phyloP scores from a whole-genome alignment of 495 filamentous ascomycete genomes.

The Aspergillus bridgeri region DNA sequence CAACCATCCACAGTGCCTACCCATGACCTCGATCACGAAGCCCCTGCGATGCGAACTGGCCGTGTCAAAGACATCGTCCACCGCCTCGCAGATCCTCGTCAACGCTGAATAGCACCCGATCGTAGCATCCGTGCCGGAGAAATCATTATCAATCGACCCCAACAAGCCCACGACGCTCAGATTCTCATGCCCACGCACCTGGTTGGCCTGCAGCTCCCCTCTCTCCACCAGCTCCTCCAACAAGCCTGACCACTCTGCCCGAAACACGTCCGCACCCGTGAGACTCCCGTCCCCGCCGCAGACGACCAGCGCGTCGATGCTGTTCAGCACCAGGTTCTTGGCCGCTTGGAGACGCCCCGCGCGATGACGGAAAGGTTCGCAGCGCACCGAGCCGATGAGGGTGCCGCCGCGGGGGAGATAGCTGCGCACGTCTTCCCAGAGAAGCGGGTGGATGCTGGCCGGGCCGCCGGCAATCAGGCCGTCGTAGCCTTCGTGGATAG shows the following conservation, averaged over 20 bases:
- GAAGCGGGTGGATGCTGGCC: constrained; percentile 75
- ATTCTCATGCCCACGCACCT: constrained; percentile 65
- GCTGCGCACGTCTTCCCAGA: constrained; percentile 90
- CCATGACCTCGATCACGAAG: constrained; percentile 98
- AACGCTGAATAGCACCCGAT: constrained; percentile 94
- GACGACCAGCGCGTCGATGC: constrained; percentile 91
- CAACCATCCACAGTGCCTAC: constrained; percentile 93
- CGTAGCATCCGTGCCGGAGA: constrained; percentile 91
- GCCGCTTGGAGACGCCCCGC: constrained; percentile 74
- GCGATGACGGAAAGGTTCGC: constrained; percentile 80
- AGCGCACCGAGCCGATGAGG: constrained; percentile 88
- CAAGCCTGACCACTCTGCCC: constrained; percentile 81
- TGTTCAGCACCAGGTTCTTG: constrained; percentile 86
- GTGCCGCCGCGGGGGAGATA: constrained; percentile 91
- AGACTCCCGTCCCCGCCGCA: constrained; percentile 94
- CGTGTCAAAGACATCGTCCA: constrained; percentile 93
- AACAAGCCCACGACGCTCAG: constrained; percentile 96
- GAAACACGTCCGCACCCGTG: constrained; percentile 89
- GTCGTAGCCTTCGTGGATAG: constrained; percentile 90
- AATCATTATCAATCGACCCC: constrained; percentile 94
- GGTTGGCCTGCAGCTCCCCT: constrained; percentile 60
- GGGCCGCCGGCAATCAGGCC: constrained; percentile 79
- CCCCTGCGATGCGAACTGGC: constrained; percentile 92
- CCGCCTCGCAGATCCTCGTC: constrained; percentile 80
- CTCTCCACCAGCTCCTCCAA: constrained; percentile 71